Base-by-base conservation (phyloP, 2,329 filamentous ascomycete genomes). In the Penicillium hesseltinei region DNA sequence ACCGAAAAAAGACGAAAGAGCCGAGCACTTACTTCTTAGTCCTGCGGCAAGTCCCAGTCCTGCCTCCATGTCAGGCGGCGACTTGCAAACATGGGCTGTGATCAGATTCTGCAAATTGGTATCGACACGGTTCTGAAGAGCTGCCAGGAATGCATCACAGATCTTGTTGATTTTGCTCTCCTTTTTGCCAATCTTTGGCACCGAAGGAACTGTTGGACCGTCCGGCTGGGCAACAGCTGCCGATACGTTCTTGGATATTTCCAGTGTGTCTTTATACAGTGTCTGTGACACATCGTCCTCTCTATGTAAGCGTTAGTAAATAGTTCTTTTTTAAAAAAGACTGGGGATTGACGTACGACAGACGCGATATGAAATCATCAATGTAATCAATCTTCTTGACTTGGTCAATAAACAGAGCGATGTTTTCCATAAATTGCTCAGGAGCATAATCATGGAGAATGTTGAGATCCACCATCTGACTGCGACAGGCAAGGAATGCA, bases 401-500 rank as follows among this genome's bases (percentile, higher is more conserved):
- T 72, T 99, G 92, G 19, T 91, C 86, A 33, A 97, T 80, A 68
- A 99, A 96, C 0, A 90, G 74, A 0, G 82, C 80, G 11, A 96
- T 84, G 62, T 87, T 90, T 4, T 82, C 78, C 71, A 97, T 82
- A 71, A 99, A 97, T 64, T 95, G 90, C 38, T 87, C 82, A 0
- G 93, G 91, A n/a, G 87, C 86, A 75, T 97, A 91, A 69, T 99
- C 94, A 69, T 96, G 93, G 2, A 99, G 80, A 60, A 99, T 93
- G 69, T 99, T 99, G 89, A 97, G 92, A 69, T 99, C 94, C 0
- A 99, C 94, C 65, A 95, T 86, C 72, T 99, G 95, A 23, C 88
- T 93, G 50, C 94, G 87, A 71, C 94, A 97, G 61, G 91, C 88
- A 23, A 89, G 80, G 71, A 97, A 99, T 0, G 94, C 94, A 51